These are phyloP conservation scores for Aspergillus thermomutatus DNA, from an alignment of 2,329 filamentous ascomycete species.

Conservation along the genomic window DNA sequence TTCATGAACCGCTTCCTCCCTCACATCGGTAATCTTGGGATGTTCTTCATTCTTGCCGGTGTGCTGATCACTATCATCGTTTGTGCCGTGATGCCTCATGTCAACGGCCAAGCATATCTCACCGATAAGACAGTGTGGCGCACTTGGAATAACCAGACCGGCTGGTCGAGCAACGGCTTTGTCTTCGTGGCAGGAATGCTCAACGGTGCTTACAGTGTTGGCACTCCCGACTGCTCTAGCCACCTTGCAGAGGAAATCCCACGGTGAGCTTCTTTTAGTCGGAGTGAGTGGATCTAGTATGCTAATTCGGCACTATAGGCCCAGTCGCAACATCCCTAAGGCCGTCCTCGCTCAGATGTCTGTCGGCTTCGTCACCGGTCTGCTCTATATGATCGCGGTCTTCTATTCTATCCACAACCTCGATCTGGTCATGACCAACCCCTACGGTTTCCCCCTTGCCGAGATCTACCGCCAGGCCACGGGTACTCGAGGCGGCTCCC, in stretches of 20 bases:
- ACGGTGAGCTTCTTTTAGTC: constrained; percentile 18
- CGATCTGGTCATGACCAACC: constrained; percentile 15
- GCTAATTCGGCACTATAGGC: constrained; percentile 19
- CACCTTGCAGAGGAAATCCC: constrained; percentile 66
- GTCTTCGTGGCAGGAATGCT: constrained; percentile 64
- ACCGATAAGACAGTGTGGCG: constrained; percentile 54
- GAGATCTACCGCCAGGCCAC: constrained; percentile 50
- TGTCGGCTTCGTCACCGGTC: constrained; percentile 46
- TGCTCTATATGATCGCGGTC: constrained; percentile 49
- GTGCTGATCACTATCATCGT: constrained; percentile 55
- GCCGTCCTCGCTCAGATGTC: constrained; percentile 49
- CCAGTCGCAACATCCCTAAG: constrained; percentile 47
- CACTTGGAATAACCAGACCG: constrained; percentile 50
- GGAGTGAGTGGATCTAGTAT: background rate
- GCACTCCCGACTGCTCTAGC: constrained; percentile 62
- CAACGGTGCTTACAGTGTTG: constrained; percentile 67
- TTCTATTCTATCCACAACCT: constrained; percentile 50
- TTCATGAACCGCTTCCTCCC: constrained; percentile 54
- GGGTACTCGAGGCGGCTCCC: constrained; percentile 48
- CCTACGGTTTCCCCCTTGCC: constrained; percentile 45
- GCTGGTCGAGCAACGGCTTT: constrained; percentile 52
- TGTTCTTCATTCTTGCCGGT: constrained; percentile 55
- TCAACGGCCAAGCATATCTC: constrained; percentile 42
- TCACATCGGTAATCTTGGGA: constrained; percentile 53
- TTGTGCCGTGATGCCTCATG: constrained; percentile 52